These are phyloP conservation scores for Xerocomellus chrysenteron DNA, from an alignment of 768 basidiomycete genomes.

Conservation along the genomic window DNA sequence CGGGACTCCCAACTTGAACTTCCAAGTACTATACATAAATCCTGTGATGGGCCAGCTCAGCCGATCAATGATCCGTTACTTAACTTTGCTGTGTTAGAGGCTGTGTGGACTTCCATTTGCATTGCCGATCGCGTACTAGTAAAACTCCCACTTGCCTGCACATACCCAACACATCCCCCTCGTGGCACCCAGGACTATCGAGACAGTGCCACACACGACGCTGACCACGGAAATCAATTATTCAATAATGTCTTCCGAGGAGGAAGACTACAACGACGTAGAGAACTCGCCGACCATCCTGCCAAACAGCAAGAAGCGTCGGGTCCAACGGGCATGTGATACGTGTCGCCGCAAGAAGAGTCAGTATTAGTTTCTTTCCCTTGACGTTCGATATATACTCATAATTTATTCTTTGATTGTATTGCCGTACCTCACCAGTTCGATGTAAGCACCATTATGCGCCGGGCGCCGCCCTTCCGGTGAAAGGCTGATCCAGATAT, in stretches of 20 bases:
- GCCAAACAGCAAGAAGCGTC: slow-evolving; percentile 54
- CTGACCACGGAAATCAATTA: neutral
- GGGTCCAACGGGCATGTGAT: slow-evolving; percentile 79
- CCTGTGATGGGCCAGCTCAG: no score
- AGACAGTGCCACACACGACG: neutral
- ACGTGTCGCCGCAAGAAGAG: slow-evolving; percentile 84
- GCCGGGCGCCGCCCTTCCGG: neutral
- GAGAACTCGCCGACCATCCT: slow-evolving; percentile 31
- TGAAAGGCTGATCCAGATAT: neutral
- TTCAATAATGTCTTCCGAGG: slow-evolving; percentile 50
- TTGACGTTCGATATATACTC: neutral
- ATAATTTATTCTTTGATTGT: neutral
- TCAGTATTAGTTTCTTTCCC: slow-evolving; percentile 30
- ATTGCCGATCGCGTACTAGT: no score
- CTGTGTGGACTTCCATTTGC: no score
- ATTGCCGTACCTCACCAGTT: slow-evolving; percentile 3
- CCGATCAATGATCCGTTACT: no score
- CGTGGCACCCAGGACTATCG: neutral
- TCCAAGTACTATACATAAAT: no score
- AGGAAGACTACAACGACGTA: slow-evolving; percentile 57
- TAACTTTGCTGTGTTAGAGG: no score
- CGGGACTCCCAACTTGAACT: no score
- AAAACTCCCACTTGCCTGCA: neutral
- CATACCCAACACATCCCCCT: neutral
- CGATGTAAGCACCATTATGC: slow-evolving; percentile 23